These are phyloP conservation scores for Lanmaoa pseudosensibilis DNA, from an alignment of 768 basidiomycete genomes.

Conservation along the genomic window DNA sequence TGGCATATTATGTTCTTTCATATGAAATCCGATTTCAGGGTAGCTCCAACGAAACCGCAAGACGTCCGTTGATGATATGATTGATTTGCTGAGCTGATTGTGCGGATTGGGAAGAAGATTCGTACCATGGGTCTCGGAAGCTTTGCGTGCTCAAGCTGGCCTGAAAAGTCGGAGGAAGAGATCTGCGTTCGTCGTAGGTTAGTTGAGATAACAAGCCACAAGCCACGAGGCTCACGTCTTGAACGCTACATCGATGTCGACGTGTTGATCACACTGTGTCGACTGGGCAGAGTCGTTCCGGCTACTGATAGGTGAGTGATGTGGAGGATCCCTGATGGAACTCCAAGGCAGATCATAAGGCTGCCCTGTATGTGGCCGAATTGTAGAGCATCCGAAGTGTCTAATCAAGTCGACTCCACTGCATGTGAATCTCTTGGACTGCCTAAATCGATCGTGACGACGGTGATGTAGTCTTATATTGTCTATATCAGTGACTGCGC, in stretches of 20 bases:
- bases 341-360: neutral
- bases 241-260: neutral
- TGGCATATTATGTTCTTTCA: neutral
- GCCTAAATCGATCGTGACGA: neutral
- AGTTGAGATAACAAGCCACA: neutral
- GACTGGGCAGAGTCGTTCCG: neutral
- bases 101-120: neutral
- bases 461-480: neutral
- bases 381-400: neutral
- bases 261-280: neutral
- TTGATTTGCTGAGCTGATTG: neutral
- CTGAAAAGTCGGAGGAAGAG: neutral
- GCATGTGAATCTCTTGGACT: neutral
- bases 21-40: neutral
- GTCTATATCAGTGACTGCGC: neutral
- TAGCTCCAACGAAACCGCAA: neutral
- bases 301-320: neutral
- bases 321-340: neutral
- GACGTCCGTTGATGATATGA: neutral
- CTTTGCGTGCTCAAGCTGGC: too few species aligned
- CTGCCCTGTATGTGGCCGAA: neutral
- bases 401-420: conserved; percentile 8
- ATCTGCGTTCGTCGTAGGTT: neutral
- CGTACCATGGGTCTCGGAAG: neutral
- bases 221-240: neutral